Evolutionary conservation across 805 yeast species (phyloP).

Genomic region (Lachancea meyersii): DNA sequence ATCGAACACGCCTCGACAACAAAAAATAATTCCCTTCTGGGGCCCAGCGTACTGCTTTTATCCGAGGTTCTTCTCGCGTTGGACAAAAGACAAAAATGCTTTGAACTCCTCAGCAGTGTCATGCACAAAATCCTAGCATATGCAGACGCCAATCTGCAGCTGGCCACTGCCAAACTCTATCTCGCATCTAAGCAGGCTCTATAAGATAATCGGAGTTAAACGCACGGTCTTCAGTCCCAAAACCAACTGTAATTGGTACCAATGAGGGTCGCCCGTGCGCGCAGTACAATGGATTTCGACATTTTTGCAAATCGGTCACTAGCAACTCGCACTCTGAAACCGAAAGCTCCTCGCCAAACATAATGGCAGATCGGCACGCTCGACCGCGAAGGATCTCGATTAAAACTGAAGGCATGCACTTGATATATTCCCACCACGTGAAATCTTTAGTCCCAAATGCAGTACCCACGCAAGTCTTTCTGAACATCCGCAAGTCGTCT

Average conservation of each 20-base stretch:
- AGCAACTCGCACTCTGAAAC: conserved; percentile 40
- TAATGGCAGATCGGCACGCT: conserved; percentile 65
- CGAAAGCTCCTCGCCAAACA: conserved; percentile 57
- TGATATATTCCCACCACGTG: conserved; percentile 36
- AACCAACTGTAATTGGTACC: conserved; percentile 36
- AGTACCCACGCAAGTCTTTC: background rate
- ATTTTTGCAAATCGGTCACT: conserved; percentile 38
- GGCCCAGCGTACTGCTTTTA: conserved; percentile 44
- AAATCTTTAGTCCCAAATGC: background rate
- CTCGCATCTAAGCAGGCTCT: background rate
- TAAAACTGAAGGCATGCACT: conserved; percentile 46
- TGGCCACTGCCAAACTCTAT: background rate
- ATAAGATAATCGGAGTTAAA: background rate
- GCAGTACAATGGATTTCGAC: conserved; percentile 66
- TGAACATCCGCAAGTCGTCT: conserved; percentile 35
- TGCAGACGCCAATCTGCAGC: background rate
- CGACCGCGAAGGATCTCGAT: conserved; percentile 47
- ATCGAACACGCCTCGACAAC: conserved; percentile 42
- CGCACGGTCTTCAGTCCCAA: background rate
- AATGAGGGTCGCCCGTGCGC: conserved; percentile 83
- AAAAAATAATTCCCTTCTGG: conserved; percentile 40
- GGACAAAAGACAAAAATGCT: conserved; percentile 37
- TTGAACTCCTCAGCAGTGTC: conserved; percentile 1
- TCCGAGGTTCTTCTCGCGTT: conserved; percentile 40
- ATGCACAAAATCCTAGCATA: conserved; percentile 5